Conservation (phyloP, 139 green algal species). For the Picochlorum sp. region DNA sequence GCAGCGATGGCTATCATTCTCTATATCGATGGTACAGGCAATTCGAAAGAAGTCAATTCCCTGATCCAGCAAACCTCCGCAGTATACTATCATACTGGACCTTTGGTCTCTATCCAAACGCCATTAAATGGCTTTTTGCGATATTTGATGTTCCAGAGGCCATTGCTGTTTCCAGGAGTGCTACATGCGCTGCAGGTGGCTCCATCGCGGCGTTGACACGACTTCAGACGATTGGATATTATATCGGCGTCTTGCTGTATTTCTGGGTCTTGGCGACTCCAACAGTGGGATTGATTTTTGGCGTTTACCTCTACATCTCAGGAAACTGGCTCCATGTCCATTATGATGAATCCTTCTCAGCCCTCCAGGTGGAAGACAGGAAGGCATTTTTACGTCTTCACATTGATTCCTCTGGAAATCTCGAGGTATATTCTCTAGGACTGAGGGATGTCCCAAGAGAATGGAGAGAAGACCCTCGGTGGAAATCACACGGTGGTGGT, state of each 20-base stretch:
- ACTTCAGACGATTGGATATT: slow-evolving; percentile 66
- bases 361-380: slow-evolving; percentile 58
- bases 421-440: slow-evolving; percentile 27
- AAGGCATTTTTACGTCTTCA: slow-evolving; percentile 76
- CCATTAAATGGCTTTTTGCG: slow-evolving; percentile 62
- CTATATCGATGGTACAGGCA: slow-evolving; percentile 69
- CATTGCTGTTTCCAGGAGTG: slow-evolving; percentile 59
- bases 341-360: slow-evolving; percentile 79
- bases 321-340: slow-evolving; percentile 70
- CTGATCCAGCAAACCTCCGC: slow-evolving; percentile 67
- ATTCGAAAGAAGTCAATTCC: slow-evolving; percentile 71
- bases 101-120: slow-evolving; percentile 60
- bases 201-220: slow-evolving; percentile 40
- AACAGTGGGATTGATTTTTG: slow-evolving; percentile 70
- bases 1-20: slow-evolving; percentile 56
- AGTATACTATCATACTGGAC: slow-evolving; percentile 37
- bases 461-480: slow-evolving; percentile 71
- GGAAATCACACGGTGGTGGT: slow-evolving; percentile 44
- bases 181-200: slow-evolving; percentile 45
- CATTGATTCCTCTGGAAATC: slow-evolving; percentile 43
- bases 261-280: slow-evolving; percentile 86
- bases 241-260: slow-evolving; percentile 73
- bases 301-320: slow-evolving; percentile 72
- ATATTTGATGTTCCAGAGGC: slow-evolving; percentile 75
- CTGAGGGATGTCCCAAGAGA: slow-evolving; percentile 49